phyloP scores from a whole-genome alignment of 1,284 basidiomycete genomes.

The Apiotrichum gracile region DNA sequence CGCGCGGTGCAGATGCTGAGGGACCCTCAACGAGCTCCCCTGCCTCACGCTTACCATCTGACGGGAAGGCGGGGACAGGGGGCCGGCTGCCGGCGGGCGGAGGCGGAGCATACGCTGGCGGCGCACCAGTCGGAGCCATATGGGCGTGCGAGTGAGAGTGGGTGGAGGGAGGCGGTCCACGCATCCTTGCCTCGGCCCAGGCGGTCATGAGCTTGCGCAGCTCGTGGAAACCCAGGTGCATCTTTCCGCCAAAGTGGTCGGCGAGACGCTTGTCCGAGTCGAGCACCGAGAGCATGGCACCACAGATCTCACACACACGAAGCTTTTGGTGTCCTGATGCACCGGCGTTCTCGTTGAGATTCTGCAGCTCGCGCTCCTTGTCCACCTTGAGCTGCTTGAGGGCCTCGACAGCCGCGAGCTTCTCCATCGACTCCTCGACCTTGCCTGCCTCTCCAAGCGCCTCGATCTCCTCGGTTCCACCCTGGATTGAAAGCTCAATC shows the following conservation, averaged over 20 bases:
- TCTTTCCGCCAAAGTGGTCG: slow-evolving; percentile 99
- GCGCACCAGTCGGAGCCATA: slow-evolving; percentile 25
- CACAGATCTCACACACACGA: slow-evolving; percentile 98
- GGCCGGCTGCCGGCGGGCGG: slow-evolving; percentile 10
- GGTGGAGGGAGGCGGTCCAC: slow-evolving; percentile 48
- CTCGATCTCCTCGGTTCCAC: slow-evolving; percentile 97
- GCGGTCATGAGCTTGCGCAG: slow-evolving; percentile 85
- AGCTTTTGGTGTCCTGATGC: slow-evolving; percentile 99
- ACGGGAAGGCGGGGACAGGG: slow-evolving; percentile 23
- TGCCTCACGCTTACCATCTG: slow-evolving; percentile 31
- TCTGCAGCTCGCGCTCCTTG: slow-evolving; percentile 95
- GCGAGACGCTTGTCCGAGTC: slow-evolving; percentile 98
- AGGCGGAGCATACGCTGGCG: slow-evolving; percentile 13
- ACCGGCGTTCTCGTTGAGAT: slow-evolving; percentile 94
- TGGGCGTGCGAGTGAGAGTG: slow-evolving; percentile 19
- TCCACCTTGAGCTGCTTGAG: slow-evolving; percentile 92
- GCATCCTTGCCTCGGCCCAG: slow-evolving; percentile 80
- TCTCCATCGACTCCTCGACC: slow-evolving; percentile 96
- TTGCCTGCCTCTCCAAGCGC: slow-evolving; percentile 91
- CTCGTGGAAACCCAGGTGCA: slow-evolving; percentile 98
- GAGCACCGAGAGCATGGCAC: slow-evolving; percentile 93
- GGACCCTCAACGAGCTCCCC: slow-evolving; percentile 44
- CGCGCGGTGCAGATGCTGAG: too few species aligned
- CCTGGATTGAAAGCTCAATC: slow-evolving; percentile 96
- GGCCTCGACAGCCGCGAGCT: slow-evolving; percentile 95